A percentile compares a stretch with the other conserved stretches of the same genome.
Evolutionary conservation across 805 yeast genomes (phyloP).

Genomic region (Wickerhamiella cacticola): DNA sequence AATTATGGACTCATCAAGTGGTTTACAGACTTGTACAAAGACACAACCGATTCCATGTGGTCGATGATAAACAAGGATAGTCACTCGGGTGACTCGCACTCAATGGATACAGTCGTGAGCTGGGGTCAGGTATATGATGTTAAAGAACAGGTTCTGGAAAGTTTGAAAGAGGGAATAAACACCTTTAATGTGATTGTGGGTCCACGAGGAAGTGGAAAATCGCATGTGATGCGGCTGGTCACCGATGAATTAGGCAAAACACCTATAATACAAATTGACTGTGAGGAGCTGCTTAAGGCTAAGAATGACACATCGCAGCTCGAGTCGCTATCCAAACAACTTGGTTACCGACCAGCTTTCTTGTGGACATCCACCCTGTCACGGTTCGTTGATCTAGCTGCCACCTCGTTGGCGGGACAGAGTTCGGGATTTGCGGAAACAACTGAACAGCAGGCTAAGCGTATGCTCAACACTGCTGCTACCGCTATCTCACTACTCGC

Average conservation of each 20-base stretch:
- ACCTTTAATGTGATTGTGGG: conserved; percentile 86
- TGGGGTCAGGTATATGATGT: conserved; percentile 10
- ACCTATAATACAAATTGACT: conserved; percentile 60
- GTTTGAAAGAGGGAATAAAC: conserved; percentile 81
- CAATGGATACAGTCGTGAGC: not conserved
- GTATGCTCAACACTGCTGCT: conserved; percentile 24
- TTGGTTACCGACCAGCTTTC: conserved; percentile 89
- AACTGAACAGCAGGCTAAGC: conserved; percentile 25
- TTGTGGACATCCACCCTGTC: conserved; percentile 82
- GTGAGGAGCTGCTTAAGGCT: conserved; percentile 61
- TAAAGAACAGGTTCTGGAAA: conserved; percentile 59
- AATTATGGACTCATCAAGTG: conserved; percentile 7
- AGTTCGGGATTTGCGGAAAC: conserved; percentile 24
- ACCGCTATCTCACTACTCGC: conserved; percentile 59
- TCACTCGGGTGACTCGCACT: not conserved
- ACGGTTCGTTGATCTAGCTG: conserved; percentile 67
- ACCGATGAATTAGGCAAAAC: conserved; percentile 48
- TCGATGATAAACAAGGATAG: not conserved
- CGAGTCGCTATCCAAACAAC: conserved; percentile 52
- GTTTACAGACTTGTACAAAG: not conserved
- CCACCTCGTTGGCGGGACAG: conserved; percentile 87
- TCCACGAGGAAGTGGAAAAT: conserved; percentile 92
- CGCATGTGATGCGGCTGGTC: conserved; percentile 43
- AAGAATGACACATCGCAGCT: conserved; percentile 62
- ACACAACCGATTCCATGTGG: not conserved